Percentiles rank a stretch among this genome's conserved stretches.
Conservation (phyloP, 2,329 filamentous ascomycete genomes). For the Cladosporium sp. region DNA sequence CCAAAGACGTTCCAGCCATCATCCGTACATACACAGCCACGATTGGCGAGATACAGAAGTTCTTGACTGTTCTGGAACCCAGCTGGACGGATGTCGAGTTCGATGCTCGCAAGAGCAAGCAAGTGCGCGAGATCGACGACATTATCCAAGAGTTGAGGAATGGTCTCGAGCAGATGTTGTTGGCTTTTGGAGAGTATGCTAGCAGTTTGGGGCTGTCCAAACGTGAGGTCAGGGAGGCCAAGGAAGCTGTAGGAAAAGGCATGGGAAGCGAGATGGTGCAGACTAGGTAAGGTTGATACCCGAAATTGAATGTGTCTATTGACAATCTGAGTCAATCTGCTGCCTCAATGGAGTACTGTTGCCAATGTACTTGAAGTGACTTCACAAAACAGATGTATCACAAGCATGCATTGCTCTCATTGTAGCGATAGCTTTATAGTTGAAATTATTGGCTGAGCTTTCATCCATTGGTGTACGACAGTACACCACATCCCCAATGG, state of each 20-base stretch:
- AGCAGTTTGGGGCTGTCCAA: slow-evolving; percentile 64
- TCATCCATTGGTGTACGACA: slow-evolving; percentile 3
- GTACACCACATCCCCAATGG: slow-evolving; percentile 11
- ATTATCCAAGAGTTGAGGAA: slow-evolving; percentile 62
- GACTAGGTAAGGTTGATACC: slow-evolving; percentile 4
- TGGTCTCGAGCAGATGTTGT: slow-evolving; percentile 62
- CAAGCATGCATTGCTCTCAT: no score
- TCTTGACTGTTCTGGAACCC: slow-evolving; percentile 54
- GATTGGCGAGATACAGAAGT: slow-evolving; percentile 65
- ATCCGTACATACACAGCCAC: slow-evolving; percentile 68
- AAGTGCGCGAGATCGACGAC: slow-evolving; percentile 63
- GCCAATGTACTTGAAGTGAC: neutral
- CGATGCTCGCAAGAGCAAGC: slow-evolving; percentile 38
- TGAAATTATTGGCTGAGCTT: no score
- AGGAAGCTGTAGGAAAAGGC: slow-evolving; percentile 47
- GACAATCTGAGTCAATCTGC: neutral
- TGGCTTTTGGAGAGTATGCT: slow-evolving; percentile 70
- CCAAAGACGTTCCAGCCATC: slow-evolving; percentile 70
- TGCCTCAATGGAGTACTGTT: neutral
- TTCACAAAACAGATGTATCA: neutral
- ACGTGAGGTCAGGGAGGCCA: slow-evolving; percentile 69
- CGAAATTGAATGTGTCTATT: neutral
- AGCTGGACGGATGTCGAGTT: slow-evolving; percentile 78
- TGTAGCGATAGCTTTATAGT: no score
- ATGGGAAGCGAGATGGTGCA: slow-evolving; percentile 19